Evolutionary conservation across 1,139 yeast genomes (phyloP).

Genomic region (Suhomyces coccinellae): DNA sequence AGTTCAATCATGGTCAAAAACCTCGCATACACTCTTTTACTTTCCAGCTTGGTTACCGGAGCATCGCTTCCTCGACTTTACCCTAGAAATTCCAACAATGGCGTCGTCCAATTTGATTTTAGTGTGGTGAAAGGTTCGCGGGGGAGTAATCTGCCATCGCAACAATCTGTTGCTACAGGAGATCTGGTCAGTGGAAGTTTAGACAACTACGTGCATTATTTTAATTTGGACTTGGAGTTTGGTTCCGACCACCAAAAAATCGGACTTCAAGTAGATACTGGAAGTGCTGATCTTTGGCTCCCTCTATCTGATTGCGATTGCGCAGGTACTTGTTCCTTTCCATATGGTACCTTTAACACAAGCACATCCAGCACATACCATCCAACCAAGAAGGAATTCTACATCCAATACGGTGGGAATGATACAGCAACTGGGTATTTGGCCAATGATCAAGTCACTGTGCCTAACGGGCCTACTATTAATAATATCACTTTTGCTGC

Average conservation of each 20-base stretch:
- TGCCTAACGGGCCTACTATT: constrained; percentile 25
- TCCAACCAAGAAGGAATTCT: constrained; percentile 41
- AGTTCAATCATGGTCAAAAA: too few relatives aligned
- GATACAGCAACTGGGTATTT: constrained; percentile 45
- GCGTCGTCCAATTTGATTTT: too few relatives aligned
- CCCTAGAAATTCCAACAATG: too few relatives aligned
- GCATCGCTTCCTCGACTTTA: too few relatives aligned
- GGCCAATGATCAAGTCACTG: constrained; percentile 51
- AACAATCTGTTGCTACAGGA: too few relatives aligned
- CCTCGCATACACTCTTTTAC: too few relatives aligned
- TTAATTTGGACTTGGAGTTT: constrained; percentile 6
- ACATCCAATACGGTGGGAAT: constrained; percentile 34
- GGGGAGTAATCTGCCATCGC: too few relatives aligned
- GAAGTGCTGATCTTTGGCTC: constrained; percentile 25
- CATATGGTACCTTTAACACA: constrained; percentile 54
- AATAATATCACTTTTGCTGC: constrained; percentile 53
- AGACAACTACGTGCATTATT: constrained; percentile 2
- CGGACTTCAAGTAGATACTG: constrained; percentile 22
- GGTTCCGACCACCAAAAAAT: constrained; percentile 16
- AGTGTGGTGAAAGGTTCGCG: too few relatives aligned
- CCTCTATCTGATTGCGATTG: constrained; percentile 3
- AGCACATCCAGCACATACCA: constrained; percentile 45
- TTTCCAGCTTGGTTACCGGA: too few relatives aligned
- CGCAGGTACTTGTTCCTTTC: constrained; percentile 2
- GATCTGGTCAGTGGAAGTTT: not conserved